Evolutionary conservation across 2,329 filamentous ascomycete genomes (phyloP), one percentile per base, ranked within the genome.

Genomic region (Paraphoma sp.): DNA sequence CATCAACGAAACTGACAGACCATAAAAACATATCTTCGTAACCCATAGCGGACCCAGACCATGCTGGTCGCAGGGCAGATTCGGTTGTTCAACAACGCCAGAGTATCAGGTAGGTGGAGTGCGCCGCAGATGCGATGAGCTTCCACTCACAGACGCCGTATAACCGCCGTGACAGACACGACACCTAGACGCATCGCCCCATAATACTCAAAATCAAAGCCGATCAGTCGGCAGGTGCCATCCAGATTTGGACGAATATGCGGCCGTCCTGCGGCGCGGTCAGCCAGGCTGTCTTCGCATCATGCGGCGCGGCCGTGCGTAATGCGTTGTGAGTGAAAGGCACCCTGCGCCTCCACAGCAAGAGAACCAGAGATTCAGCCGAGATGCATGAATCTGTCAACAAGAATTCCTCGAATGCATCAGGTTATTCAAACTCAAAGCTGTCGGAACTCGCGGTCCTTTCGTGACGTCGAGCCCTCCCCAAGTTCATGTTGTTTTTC

Each of bases 151-250:
- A 53, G 36, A 45, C 41, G 50, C 46, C 48, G 50, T 60, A 42
- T 59, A 62, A 54, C 61, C 59, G 61, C 61, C 59, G 52, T 53
- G 54, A 47, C 38, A 23, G 2, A 51, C 45, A 44, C 43, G 31
- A 55, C 41, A 42, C 43, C 33, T 38, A 45, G 42, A 42, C 49
- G 45, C n/a, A 45, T 45, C 17, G 49, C 49, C 49, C 49, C 49
- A 23, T 40, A 45, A 11, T 42, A 45, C 16, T 8, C 45, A 42
- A 41, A 18, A 45, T 18, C 42, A 45, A 14, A 31, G 17, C 18
- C 42, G 42, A 48, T 33, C n/a, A 16, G 40, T 40, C 14, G 14
- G 29, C 18, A 11, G 49, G n/a, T 36, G 30, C 30, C 29, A 28
- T 17, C 6, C 14, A 23, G 11, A 1, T n/a, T 40, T 9, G 49